Conservation (phyloP, 805 yeast genomes). For the Brettanomyces sp. region DNA sequence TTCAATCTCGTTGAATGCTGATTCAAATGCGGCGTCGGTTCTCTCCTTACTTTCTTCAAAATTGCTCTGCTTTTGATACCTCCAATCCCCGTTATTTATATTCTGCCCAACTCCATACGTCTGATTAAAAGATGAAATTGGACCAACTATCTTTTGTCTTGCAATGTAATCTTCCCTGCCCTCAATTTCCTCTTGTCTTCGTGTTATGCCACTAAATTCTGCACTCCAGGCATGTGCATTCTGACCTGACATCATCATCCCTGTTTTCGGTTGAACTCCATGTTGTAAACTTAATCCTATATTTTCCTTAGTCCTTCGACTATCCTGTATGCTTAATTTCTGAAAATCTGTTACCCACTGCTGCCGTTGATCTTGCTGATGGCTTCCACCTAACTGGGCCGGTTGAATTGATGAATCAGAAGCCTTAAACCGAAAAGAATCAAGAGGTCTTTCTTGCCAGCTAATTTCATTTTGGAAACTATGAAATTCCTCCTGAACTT, state of each 20-base stretch:
- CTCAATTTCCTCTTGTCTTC: neutral
- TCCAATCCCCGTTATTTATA: no score
- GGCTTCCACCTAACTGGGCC: neutral
- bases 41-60: no score
- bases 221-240: neutral
- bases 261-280: neutral
- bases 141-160: no score
- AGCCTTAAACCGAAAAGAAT: no score
- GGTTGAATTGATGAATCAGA: no score
- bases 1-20: constrained; percentile 1
- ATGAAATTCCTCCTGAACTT: neutral
- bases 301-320: neutral
- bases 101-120: no score
- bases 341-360: constrained; percentile 2
- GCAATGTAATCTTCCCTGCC: neutral
- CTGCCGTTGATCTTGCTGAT: neutral
- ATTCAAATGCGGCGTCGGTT: constrained; percentile 1
- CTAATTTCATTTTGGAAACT: neutral
- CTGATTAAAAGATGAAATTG: no score
- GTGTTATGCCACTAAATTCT: neutral
- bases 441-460: no score
- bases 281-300: neutral
- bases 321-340: neutral
- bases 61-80: no score
- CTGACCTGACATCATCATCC: neutral